Evolutionary conservation across 768 basidiomycete species (phyloP).

Genomic region (Cystofilobasidium capitatum): DNA sequence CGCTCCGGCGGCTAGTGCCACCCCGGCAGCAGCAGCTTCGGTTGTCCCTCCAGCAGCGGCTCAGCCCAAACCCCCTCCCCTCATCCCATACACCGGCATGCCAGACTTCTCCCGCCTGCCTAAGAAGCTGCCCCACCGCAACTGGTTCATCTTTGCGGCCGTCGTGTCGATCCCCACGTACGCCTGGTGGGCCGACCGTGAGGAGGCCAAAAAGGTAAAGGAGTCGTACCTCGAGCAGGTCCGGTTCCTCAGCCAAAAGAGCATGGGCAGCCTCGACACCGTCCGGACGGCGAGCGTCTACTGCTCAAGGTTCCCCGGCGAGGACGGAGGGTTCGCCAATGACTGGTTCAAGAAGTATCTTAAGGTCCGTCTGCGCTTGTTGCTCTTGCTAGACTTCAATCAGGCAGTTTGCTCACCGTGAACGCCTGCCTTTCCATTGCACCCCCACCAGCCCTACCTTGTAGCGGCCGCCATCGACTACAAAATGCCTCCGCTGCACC

Average conservation of each 20-base stretch:
- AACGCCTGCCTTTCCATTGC: constrained; percentile 16
- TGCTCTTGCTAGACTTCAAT: background rate
- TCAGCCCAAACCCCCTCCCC: constrained; percentile 8
- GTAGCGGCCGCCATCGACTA: constrained; percentile 93
- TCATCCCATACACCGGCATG: constrained; percentile 18
- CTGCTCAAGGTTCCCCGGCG: constrained; percentile 84
- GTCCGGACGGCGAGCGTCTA: constrained; percentile 77
- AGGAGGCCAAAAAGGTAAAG: constrained; percentile 65
- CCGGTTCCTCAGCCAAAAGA: constrained; percentile 58
- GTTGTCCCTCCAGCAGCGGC: background rate
- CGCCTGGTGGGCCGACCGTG: constrained; percentile 76
- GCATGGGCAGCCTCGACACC: constrained; percentile 45
- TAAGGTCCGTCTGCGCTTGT: constrained; percentile 59
- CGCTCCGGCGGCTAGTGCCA: background rate
- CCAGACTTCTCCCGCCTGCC: constrained; percentile 21
- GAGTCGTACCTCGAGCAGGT: constrained; percentile 72
- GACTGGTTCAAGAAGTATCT: constrained; percentile 80
- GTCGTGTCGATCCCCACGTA: constrained; percentile 61
- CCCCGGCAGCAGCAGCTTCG: background rate
- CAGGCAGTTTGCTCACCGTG: background rate
- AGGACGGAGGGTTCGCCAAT: constrained; percentile 75
- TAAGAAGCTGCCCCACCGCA: constrained; percentile 62
- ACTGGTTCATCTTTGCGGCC: constrained; percentile 86
- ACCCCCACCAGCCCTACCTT: constrained; percentile 62
- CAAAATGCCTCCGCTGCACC: constrained; percentile 65